Percentiles rank a stretch among this genome's conserved stretches.
These are phyloP conservation scores for Mortierella sp. DNA, from an alignment of 371 early-diverging fungal species.

Conservation along the genomic window DNA sequence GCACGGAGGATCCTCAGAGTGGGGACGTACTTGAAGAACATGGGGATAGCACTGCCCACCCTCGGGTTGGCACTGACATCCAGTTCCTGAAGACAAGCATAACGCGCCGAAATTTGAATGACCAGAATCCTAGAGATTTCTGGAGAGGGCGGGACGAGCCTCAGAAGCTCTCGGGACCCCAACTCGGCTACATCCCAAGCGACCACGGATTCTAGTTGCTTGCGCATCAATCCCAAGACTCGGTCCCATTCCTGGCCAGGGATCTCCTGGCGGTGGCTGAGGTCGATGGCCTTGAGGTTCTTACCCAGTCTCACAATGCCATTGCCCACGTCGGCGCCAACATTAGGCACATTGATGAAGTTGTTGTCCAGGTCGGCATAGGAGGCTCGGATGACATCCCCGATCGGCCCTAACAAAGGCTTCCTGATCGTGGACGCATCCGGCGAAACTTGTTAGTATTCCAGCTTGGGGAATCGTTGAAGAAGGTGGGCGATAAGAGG, in stretches of 20 bases:
- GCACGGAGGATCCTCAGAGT: conserved; percentile 20
- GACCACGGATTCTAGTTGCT: conserved; percentile 16
- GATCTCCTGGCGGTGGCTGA: conserved; percentile 18
- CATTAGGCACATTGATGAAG: no score
- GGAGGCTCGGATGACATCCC: background rate
- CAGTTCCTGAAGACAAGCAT: conserved; percentile 15
- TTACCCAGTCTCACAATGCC: background rate
- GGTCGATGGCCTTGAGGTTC: conserved; percentile 17
- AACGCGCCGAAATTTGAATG: no score
- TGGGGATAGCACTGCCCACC: background rate
- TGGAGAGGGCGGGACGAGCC: conserved; percentile 10
- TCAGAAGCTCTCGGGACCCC: background rate
- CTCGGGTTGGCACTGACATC: conserved; percentile 20
- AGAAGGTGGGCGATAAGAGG: background rate
- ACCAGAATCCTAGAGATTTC: background rate
- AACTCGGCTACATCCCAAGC: conserved; percentile 8
- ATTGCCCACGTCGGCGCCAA: no score
- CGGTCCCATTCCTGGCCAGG: background rate
- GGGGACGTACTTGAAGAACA: conserved; percentile 17
- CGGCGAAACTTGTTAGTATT: background rate
- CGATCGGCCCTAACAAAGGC: background rate
- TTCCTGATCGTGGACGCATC: background rate
- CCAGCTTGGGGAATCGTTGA: background rate
- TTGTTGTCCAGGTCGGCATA: background rate
- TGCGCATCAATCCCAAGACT: background rate